A percentile compares a stretch with the other conserved stretches of the same genome.
phyloP scores from a whole-genome alignment of 2,329 filamentous ascomycete species.

The Trichoderma afroharzianum region DNA sequence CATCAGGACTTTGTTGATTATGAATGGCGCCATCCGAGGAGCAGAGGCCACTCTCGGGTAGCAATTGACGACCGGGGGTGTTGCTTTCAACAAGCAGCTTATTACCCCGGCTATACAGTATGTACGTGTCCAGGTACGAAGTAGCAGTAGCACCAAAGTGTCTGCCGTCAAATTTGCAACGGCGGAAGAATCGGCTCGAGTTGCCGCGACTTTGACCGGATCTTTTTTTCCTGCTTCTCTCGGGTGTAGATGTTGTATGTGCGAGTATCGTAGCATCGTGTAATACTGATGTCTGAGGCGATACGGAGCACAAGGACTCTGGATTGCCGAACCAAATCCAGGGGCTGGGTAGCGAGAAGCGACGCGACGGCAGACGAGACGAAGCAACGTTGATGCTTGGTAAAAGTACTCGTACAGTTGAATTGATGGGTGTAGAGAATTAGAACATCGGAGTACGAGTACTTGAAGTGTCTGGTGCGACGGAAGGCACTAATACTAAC shows the following conservation, averaged over 20 bases:
- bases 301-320: not conserved
- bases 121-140: not conserved
- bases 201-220: not conserved
- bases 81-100: not conserved
- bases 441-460: not conserved
- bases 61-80: not conserved
- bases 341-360: constrained; percentile 15
- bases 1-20: not conserved
- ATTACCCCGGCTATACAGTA: not conserved
- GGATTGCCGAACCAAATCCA: constrained; percentile 4
- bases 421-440: not conserved
- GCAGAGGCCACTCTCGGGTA: not conserved
- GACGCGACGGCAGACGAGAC: constrained; percentile 7
- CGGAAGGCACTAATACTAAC: not conserved
- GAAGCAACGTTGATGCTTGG: not conserved
- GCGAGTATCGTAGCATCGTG: not conserved
- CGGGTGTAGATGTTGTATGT: not conserved
- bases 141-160: not conserved
- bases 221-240: not conserved
- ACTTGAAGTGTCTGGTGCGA: not conserved
- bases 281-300: not conserved
- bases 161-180: not conserved
- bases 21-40: constrained; percentile 6
- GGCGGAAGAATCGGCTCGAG: constrained; percentile 2
- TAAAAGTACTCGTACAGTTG: not conserved